Evolutionary conservation across 2,329 filamentous ascomycete genomes (phyloP), one percentile per base, ranked within the genome.

Genomic region (Colletotrichum euphorbiae): DNA sequence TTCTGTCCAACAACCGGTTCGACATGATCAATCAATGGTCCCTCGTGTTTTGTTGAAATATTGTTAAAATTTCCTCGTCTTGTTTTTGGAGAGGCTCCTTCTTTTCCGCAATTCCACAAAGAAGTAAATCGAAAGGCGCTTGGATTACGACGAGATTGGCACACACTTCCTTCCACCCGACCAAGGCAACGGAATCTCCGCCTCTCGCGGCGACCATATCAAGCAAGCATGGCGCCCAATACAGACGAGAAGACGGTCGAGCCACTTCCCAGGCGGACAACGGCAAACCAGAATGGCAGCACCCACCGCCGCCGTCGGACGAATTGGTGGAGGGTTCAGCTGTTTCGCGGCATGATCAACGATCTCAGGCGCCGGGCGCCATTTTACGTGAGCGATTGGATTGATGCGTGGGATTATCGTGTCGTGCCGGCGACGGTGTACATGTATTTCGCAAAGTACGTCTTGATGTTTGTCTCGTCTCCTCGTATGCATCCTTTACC

Each of bases 391-490:
- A 94, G 91, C 78, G 93, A 97, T 78, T 97, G 92, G 92, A 83
- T 77, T 17, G 93, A 97, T 81, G 93, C 93, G 1, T 96, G 92
- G 92, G 92, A 97, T 76, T 97, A 97, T 81, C 88, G 93, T 61
- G 92, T 97, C 46, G 86, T 97, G 43, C 93, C 93, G 1, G 93
- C 93, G 15, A 97, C 93, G 9, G 83, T 97, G 33, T 97, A 97
- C 80, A 97, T 97, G 92, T 97, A 96, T 82, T 97, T 97, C 85
- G 93, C 93, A 71, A 97, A 97, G 93, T 95, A 85, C 70, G 83
- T 72, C 19, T 36, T 13, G 6, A 9, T 6, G 0, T 1, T 38
- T 7, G 28, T n/a, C 11, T 21, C 51, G n/a, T 31, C 13, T 19
- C 12, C 7, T 28, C 4, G 28, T 28, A 3, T 2, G 28, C 28